phyloP scores from a whole-genome alignment of 1,284 basidiomycete genomes.

The Uromyces viciae-fabae region DNA sequence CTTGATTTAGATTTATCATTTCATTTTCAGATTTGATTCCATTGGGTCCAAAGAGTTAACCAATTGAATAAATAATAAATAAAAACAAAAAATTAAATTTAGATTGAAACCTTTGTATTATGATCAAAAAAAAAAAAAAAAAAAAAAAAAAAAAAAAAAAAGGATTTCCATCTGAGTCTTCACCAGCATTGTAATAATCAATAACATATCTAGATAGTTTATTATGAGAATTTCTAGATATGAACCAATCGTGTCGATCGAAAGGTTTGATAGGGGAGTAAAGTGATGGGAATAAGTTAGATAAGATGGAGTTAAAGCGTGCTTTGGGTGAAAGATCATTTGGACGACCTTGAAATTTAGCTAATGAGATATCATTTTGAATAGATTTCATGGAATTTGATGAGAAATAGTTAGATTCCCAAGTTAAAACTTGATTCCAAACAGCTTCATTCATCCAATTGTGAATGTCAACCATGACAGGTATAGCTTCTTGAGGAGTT shows the following conservation, averaged over 20 bases:
- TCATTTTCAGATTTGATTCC: background rate
- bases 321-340: conserved; percentile 79
- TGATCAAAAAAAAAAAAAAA: conserved; percentile 57
- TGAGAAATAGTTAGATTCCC: conserved; percentile 65
- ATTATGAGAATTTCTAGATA: conserved; percentile 58
- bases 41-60: background rate
- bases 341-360: conserved; percentile 82
- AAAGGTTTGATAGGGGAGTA: conserved; percentile 82
- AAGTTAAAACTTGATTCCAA: conserved; percentile 89
- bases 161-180: conserved; percentile 65
- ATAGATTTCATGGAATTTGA: conserved; percentile 54
- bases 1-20: too few relatives aligned
- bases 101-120: background rate
- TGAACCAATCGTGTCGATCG: conserved; percentile 97
- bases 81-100: background rate
- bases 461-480: conserved; percentile 96
- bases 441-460: conserved; percentile 97
- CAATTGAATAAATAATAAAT: background rate
- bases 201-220: conserved; percentile 65
- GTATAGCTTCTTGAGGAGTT: conserved; percentile 91
- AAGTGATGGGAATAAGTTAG: conserved; percentile 70
- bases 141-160: conserved; percentile 53
- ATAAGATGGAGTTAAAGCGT: conserved; percentile 74
- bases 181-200: conserved; percentile 88
- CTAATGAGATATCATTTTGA: conserved; percentile 61